Percentiles rank a stretch among this genome's conserved stretches.
Evolutionary conservation across 192 early-diverging fungal genomes (phyloP).

Genomic region (Piromyces finnis): DNA sequence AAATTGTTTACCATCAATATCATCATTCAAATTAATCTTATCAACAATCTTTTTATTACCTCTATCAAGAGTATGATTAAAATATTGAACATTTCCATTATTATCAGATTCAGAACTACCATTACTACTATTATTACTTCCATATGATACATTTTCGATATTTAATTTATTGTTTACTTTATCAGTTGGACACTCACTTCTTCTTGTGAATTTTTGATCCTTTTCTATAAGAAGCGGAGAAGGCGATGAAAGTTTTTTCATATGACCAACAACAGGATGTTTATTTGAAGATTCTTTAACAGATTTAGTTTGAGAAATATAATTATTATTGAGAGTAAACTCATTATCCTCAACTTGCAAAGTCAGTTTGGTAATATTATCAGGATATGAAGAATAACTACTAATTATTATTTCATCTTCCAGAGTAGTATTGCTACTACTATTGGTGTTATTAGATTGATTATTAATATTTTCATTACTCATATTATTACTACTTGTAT

Average conservation of each 20-base stretch:
- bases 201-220: no score
- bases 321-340: not conserved
- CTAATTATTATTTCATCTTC: not conserved
- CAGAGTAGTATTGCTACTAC: not conserved
- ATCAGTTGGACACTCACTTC: no score
- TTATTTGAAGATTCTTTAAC: not conserved
- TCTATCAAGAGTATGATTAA: no score
- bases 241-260: no score
- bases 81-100: not conserved
- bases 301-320: not conserved
- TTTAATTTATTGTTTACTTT: no score
- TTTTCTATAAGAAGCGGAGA: no score
- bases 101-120: not conserved
- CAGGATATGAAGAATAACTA: not conserved
- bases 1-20: not conserved
- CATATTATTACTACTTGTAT: not conserved
- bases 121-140: not conserved
- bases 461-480: not conserved
- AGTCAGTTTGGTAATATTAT: not conserved
- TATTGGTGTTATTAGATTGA: no score
- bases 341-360: not conserved
- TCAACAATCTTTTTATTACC: not conserved
- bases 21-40: not conserved
- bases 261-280: not conserved
- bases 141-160: not conserved